phyloP scores from a whole-genome alignment of 179 eudicot species.

The Beta corolliflora region DNA sequence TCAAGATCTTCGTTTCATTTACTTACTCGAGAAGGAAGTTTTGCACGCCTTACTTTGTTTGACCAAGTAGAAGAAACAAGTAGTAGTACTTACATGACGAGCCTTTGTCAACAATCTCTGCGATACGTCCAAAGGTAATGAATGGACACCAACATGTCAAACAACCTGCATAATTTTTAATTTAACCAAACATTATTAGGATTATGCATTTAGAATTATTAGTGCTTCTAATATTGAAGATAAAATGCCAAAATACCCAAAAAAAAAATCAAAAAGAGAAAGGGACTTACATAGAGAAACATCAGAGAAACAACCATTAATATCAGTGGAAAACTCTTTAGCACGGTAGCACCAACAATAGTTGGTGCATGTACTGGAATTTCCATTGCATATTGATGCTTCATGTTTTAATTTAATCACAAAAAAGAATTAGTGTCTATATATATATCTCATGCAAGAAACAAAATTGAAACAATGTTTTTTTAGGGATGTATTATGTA shows the following conservation, averaged over 20 bases:
- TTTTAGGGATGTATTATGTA: no score
- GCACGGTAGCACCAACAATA: neutral
- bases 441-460: no score
- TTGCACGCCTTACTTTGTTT: no score
- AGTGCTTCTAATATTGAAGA: neutral
- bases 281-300: conserved; percentile 44
- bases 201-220: neutral
- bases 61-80: no score
- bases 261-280: neutral
- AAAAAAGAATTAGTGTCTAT: no score
- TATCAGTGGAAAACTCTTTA: conserved; percentile 49
- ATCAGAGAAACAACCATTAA: conserved; percentile 52
- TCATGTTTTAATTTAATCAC: no score
- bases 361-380: neutral
- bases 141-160: conserved; percentile 67
- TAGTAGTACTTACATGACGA: conserved; percentile 44
- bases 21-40: no score
- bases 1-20: no score
- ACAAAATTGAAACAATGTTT: no score
- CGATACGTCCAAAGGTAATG: conserved; percentile 55
- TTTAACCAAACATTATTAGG: neutral
- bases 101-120: conserved; percentile 60
- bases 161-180: conserved; percentile 1
- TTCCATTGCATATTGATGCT: neutral
- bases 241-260: neutral